Percentiles rank a stretch among this genome's conserved stretches.
phyloP scores from a whole-genome alignment of 169 alveolate species.

The Plasmodium ovale region DNA sequence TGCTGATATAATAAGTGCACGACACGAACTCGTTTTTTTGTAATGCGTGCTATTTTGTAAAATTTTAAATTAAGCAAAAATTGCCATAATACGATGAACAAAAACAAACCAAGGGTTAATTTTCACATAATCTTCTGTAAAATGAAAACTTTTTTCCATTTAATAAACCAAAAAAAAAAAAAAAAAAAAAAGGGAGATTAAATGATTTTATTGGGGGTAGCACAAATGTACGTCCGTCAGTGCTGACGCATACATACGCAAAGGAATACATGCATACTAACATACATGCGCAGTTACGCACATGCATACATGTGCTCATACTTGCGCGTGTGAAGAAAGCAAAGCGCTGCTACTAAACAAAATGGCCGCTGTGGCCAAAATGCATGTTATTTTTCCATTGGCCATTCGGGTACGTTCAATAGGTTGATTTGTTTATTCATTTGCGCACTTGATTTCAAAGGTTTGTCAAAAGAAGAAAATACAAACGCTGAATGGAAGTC shows the following conservation, averaged over 20 bases:
- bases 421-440: no score
- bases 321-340: neutral
- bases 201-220: neutral
- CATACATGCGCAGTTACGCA: no score
- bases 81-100: neutral
- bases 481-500: no score
- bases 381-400: neutral
- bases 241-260: neutral
- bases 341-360: neutral
- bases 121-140: no score
- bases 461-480: no score
- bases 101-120: no score
- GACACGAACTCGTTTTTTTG: conserved; percentile 7
- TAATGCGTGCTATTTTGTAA: conserved; percentile 6
- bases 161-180: no score
- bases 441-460: no score
- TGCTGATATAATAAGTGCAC: no score
- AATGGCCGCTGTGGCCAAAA: neutral
- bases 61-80: neutral
- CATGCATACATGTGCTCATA: no score
- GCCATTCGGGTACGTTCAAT: neutral
- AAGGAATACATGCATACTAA: neutral
- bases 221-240: neutral
- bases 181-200: neutral
- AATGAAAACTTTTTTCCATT: no score